phyloP scores from a whole-genome alignment of 345 rosid species.

The Conringia planisiliqua region DNA sequence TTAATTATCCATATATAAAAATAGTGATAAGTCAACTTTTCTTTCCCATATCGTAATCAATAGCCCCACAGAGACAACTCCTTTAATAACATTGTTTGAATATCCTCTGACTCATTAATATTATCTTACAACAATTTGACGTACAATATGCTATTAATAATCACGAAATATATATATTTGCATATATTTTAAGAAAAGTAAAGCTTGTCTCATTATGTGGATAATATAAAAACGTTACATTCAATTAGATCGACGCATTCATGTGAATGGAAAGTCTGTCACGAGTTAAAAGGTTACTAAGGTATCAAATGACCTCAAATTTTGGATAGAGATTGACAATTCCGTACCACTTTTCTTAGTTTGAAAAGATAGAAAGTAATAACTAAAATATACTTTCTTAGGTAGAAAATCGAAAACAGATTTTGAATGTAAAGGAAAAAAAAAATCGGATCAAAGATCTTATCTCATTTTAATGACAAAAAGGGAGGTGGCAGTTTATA shows the following conservation, averaged over 20 bases:
- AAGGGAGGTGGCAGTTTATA: neutral
- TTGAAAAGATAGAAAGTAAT: neutral
- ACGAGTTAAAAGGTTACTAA: conserved; percentile 9
- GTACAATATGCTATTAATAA: neutral
- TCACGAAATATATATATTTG: neutral
- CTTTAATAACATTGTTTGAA: conserved; percentile 15
- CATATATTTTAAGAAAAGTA: too few species aligned
- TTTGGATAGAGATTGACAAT: conserved; percentile 27
- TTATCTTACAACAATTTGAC: conserved; percentile 26
- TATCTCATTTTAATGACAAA: conserved; percentile 4
- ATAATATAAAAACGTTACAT: conserved; percentile 17
- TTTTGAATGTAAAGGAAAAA: neutral
- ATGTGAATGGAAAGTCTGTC: conserved; percentile 31
- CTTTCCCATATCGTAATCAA: conserved; percentile 18
- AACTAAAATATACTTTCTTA: neutral
- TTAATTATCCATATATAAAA: neutral
- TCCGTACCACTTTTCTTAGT: neutral
- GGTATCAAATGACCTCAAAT: conserved; percentile 3
- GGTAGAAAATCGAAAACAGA: neutral
- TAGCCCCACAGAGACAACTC: conserved; percentile 8
- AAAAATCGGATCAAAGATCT: neutral
- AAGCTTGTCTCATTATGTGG: conserved; percentile 13
- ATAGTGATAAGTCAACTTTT: conserved; percentile 20
- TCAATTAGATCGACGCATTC: conserved; percentile 15
- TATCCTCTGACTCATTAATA: conserved; percentile 11